Evolutionary conservation across 2,329 filamentous ascomycete species (phyloP).

Genomic region (Monilinia fructigena): DNA sequence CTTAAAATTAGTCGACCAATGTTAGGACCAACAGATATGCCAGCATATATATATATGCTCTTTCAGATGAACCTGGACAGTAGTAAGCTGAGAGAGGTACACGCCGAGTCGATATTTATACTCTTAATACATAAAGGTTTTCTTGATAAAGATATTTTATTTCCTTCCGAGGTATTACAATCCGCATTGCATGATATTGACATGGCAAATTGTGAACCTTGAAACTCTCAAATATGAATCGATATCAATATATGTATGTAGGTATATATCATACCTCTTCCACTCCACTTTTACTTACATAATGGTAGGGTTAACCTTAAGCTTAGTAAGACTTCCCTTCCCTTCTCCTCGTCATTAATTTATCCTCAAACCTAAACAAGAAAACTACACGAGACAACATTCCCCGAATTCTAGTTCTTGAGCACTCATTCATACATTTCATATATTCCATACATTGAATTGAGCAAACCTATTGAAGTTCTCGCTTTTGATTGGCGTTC

Average conservation of each 20-base stretch:
- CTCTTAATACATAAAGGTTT: too few relatives aligned
- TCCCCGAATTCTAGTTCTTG: background rate
- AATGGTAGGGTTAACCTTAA: background rate
- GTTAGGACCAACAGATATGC: background rate
- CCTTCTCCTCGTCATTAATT: background rate
- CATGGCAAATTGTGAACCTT: too few relatives aligned
- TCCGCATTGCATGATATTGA: too few relatives aligned
- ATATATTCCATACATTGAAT: too few relatives aligned
- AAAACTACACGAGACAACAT: background rate
- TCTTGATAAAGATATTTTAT: too few relatives aligned
- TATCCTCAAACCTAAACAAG: background rate
- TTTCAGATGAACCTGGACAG: background rate
- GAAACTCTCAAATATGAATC: too few relatives aligned
- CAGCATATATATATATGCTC: background rate
- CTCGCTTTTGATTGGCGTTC: background rate
- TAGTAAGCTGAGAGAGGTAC: background rate
- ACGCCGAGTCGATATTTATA: background rate
- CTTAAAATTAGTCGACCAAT: background rate
- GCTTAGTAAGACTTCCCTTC: background rate
- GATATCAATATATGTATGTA: too few relatives aligned
- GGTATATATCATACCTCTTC: too few relatives aligned
- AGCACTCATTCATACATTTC: background rate
- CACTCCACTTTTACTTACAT: background rate
- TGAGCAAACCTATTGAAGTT: background rate
- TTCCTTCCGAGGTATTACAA: too few relatives aligned